phyloP scores from a whole-genome alignment of 495 filamentous ascomycete genomes.

The Penicillium taxi region DNA sequence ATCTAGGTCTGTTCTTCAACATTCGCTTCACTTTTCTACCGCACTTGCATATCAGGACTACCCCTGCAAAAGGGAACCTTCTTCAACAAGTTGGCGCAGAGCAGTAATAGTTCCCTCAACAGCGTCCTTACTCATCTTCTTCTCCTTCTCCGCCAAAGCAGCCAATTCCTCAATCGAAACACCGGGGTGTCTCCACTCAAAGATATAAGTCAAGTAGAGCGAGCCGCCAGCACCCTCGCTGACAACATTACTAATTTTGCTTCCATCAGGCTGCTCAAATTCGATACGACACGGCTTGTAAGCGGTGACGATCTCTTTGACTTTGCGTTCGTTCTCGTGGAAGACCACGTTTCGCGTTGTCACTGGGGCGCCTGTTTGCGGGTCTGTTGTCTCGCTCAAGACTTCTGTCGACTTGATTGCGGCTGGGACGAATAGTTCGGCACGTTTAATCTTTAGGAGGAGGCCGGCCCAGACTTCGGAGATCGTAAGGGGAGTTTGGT shows the following conservation, averaged over 20 bases:
- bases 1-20: no score
- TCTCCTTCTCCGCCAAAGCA: conserved; percentile 23
- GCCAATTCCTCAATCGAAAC: conserved; percentile 24
- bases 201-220: conserved; percentile 48
- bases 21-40: no score
- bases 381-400: conserved; percentile 26
- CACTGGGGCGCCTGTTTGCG: conserved; percentile 21
- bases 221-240: conserved; percentile 38
- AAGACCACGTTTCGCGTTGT: conserved; percentile 20
- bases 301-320: conserved; percentile 21
- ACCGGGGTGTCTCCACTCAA: conserved; percentile 41
- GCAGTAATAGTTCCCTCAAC: conserved; percentile 31
- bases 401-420: conserved; percentile 37
- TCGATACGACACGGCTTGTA: conserved; percentile 23
- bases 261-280: conserved; percentile 28
- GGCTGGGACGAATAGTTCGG: conserved; percentile 44
- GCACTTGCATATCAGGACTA: no score
- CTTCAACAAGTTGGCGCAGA: conserved; percentile 26
- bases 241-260: conserved; percentile 41
- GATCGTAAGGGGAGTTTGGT: conserved; percentile 31
- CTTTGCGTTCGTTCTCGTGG: conserved; percentile 14
- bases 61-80: not conserved
- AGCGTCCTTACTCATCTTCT: conserved; percentile 19
- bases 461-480: conserved; percentile 46
- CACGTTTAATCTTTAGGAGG: conserved; percentile 40